Conservation (phyloP, 805 yeast species). For the Cyberlindnera maritima region DNA sequence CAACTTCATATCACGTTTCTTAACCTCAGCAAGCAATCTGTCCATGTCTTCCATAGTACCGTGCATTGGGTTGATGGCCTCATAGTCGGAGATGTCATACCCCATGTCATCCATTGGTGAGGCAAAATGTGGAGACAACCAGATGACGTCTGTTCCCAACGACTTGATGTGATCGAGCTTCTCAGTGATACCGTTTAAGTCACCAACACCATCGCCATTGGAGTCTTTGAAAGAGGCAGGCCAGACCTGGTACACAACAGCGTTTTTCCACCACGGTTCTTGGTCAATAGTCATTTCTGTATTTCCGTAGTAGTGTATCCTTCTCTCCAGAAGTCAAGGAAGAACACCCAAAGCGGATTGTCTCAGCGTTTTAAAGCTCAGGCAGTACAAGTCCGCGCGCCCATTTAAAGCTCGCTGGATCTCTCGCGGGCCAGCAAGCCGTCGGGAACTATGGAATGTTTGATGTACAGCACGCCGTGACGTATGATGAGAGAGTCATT, state of each 20-base stretch:
- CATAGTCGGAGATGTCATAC: constrained; percentile 55
- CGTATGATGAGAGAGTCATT: no score
- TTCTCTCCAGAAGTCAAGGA: neutral
- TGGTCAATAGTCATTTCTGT: neutral
- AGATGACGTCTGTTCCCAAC: constrained; percentile 49
- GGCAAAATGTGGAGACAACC: constrained; percentile 58
- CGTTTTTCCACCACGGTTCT: constrained; percentile 54
- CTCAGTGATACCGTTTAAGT: constrained; percentile 50
- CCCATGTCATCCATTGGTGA: constrained; percentile 65
- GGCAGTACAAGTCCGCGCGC: neutral
- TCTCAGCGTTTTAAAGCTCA: neutral
- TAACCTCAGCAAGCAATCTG: constrained; percentile 42
- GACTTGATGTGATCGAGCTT: constrained; percentile 48
- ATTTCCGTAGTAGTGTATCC: no score
- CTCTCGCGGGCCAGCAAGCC: neutral
- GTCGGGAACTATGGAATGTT: neutral
- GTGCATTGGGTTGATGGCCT: constrained; percentile 47
- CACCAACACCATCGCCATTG: constrained; percentile 59
- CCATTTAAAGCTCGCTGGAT: neutral
- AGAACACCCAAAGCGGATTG: neutral
- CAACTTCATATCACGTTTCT: constrained; percentile 48
- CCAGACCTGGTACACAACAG: constrained; percentile 57
- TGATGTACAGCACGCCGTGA: no score
- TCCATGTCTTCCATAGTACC: constrained; percentile 56
- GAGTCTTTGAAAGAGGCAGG: constrained; percentile 61